phyloP scores from a whole-genome alignment of 495 filamentous ascomycete species.

The Neurospora sp. region DNA sequence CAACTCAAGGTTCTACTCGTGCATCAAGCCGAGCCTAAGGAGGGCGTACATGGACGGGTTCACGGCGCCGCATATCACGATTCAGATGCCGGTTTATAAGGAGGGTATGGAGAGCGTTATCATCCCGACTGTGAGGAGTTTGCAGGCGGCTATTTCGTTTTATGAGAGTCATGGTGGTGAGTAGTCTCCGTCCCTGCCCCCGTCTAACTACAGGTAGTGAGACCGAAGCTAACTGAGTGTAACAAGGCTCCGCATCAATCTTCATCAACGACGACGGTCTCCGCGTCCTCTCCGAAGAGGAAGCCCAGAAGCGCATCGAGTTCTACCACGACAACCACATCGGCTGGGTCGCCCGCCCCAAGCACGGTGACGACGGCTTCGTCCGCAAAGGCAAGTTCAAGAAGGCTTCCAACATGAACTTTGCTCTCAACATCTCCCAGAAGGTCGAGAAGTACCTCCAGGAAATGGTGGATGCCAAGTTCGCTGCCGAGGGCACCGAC shows the following conservation, averaged over 20 bases:
- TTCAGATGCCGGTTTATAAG: conserved; percentile 61
- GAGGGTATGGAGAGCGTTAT: conserved; percentile 52
- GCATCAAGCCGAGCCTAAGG: conserved; percentile 45
- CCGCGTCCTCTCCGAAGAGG: conserved; percentile 51
- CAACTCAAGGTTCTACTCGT: conserved; percentile 67
- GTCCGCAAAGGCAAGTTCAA: conserved; percentile 50
- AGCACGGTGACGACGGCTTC: conserved; percentile 46
- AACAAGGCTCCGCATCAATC: conserved; percentile 51
- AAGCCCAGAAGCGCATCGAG: conserved; percentile 49
- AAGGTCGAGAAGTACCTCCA: conserved; percentile 57
- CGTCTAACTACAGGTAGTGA: background rate
- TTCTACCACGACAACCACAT: conserved; percentile 57
- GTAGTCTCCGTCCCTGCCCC: background rate
- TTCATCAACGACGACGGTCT: conserved; percentile 69
- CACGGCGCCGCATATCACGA: conserved; percentile 50
- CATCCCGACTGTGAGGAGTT: conserved; percentile 49
- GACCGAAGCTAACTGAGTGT: background rate
- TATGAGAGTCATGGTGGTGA: conserved; percentile 58
- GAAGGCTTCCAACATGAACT: conserved; percentile 76
- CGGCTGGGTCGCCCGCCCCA: conserved; percentile 62
- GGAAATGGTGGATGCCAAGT: conserved; percentile 20
- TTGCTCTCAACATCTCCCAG: conserved; percentile 55
- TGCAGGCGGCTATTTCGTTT: conserved; percentile 57
- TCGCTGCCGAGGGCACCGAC: conserved; percentile 31
- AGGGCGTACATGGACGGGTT: conserved; percentile 22